These are phyloP conservation scores for Diaporthe citrichinensis DNA, from an alignment of 2,329 filamentous ascomycete species.

Conservation along the genomic window DNA sequence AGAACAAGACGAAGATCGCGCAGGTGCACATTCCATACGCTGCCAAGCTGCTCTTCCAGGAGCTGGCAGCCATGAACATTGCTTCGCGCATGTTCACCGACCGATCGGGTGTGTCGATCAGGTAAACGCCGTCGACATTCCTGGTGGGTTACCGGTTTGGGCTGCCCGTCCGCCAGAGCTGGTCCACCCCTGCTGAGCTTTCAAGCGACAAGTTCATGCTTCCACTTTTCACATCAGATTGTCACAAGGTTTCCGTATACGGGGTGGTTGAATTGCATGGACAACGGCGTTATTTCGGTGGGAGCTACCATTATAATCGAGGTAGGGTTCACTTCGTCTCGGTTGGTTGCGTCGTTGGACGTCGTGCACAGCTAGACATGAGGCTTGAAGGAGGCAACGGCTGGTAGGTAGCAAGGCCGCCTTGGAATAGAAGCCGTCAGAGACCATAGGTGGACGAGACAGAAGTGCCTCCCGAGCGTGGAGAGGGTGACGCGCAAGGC, in stretches of 20 bases:
- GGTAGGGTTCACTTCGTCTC: not conserved
- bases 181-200: not conserved
- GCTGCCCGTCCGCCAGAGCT: not conserved
- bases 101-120: constrained; percentile 80
- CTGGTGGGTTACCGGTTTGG: not conserved
- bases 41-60: constrained; percentile 98
- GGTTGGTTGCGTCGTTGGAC: constrained; percentile 14
- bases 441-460: not conserved
- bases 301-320: constrained; percentile 30
- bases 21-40: constrained; percentile 98
- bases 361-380: not conserved
- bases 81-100: constrained; percentile 97
- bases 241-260: constrained; percentile 18
- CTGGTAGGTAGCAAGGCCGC: not conserved
- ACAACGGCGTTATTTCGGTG: constrained; percentile 36
- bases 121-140: constrained; percentile 56
- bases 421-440: constrained; percentile 6
- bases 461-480: not conserved
- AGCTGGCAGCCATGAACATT: constrained; percentile 98
- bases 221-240: constrained; percentile 32
- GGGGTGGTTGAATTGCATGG: constrained; percentile 35
- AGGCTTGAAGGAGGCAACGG: not conserved
- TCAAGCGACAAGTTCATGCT: not conserved
- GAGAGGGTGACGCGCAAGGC: no score
- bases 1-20: constrained; percentile 99